Evolutionary conservation across 2,329 filamentous ascomycete genomes (phyloP), one percentile per base, ranked within the genome.

Genomic region (Septoria petroselini): DNA sequence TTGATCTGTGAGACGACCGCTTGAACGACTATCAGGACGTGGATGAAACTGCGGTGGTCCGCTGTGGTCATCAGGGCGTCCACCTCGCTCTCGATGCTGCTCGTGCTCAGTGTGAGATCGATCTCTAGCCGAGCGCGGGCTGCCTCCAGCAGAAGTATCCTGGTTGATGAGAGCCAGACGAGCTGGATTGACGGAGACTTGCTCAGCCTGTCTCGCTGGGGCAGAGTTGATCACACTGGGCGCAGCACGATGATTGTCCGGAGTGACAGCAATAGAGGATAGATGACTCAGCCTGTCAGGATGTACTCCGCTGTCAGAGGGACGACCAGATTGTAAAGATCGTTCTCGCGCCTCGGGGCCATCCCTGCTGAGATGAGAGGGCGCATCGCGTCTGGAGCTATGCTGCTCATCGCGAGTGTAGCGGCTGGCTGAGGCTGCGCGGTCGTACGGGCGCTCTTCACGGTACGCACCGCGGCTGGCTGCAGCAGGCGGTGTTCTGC

Each of bases 81-180:
- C 60, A 44, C 47, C 60, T 39, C 41, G 53, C 3, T 60, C 60
- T 40, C 53, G 52, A 19, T 59, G 55, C 30, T 54, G 44, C 35
- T 56, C 53, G 21, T 45, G 49, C 6, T 71, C 68, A 14, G 58
- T 57, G 41, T 50, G 48, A 1, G 53, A 43, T 9, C 43, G 44
- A 21, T 61, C 58, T 29, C 55, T 52, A 25, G 19, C 41, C n/a
- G 48, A 23, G 19, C 58, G 55, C 3, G 51, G 40, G 14, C 14
- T 48, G 3, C 44, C 17, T 14, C 40, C 21, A 15, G 33, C 35
- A 7, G 46, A 18, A 21, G 53, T 39, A 21, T 54, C 58, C 23
- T 40, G 45, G 29, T 69, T 66, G 34, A 75, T 72, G 29, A 73
- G 52, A 11, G 71, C 70, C 50, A 71, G 65, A 15, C 73, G 71